A percentile compares a stretch with the other conserved stretches of the same genome.
Evolutionary conservation across 257 asterid genomes (phyloP).

Genomic region (Orobanche coerulescens): DNA sequence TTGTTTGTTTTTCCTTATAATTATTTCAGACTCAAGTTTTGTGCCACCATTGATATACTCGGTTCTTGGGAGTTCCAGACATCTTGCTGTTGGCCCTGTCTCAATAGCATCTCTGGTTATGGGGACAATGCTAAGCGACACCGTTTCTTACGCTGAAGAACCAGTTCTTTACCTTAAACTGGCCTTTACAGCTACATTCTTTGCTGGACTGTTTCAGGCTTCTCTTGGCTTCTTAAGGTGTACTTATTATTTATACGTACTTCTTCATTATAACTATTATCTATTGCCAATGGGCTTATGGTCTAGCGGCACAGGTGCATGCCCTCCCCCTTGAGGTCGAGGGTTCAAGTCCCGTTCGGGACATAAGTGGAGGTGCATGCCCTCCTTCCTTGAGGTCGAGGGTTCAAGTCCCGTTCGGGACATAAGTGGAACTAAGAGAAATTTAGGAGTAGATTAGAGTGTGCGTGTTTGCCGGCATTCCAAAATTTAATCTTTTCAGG

Average conservation of each 20-base stretch:
- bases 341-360: too few relatives aligned
- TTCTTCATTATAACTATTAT: too few relatives aligned
- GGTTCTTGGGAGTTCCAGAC: slow-evolving; percentile 79
- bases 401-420: too few relatives aligned
- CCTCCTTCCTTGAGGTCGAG: too few relatives aligned
- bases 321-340: too few relatives aligned
- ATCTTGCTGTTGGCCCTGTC: slow-evolving; percentile 86
- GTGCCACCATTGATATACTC: slow-evolving; percentile 88
- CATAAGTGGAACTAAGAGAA: too few relatives aligned
- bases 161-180: slow-evolving; percentile 64
- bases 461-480: too few relatives aligned
- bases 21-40: slow-evolving; percentile 70
- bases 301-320: too few relatives aligned
- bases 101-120: slow-evolving; percentile 88
- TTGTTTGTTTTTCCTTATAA: neutral
- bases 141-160: slow-evolving; percentile 39
- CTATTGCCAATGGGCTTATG: too few relatives aligned
- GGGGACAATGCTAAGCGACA: slow-evolving; percentile 86
- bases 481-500: too few relatives aligned
- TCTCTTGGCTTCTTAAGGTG: slow-evolving; percentile 82
- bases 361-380: too few relatives aligned
- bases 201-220: slow-evolving; percentile 82
- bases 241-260: neutral
- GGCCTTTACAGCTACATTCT: slow-evolving; percentile 82
- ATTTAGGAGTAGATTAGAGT: too few relatives aligned